phyloP scores from a whole-genome alignment of 495 filamentous ascomycete species.

The Tetracladium marchalianum region DNA sequence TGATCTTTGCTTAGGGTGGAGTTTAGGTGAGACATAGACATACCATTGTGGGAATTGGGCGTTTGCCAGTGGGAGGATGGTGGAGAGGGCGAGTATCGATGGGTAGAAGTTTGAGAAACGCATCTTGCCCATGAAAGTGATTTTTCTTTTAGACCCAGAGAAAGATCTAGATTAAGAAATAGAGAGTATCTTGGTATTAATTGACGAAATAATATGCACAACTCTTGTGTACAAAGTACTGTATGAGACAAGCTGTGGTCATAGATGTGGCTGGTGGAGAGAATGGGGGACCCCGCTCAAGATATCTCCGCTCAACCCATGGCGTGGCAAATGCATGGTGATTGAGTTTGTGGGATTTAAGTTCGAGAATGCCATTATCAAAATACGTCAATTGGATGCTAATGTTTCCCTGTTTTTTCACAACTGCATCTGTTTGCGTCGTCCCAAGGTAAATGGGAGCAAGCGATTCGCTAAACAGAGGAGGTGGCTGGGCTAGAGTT shows the following conservation, averaged over 20 bases:
- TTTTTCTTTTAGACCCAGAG: no score
- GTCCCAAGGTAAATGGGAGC: neutral
- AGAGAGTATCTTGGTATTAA: no score
- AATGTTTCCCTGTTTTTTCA: conserved; percentile 11
- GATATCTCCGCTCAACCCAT: neutral
- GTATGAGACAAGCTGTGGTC: no score
- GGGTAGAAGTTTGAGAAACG: conserved; percentile 1
- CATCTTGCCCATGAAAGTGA: neutral
- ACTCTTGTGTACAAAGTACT: no score
- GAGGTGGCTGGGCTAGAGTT: neutral
- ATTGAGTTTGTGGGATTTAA: neutral
- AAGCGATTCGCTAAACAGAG: neutral
- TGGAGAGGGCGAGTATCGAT: conserved; percentile 20
- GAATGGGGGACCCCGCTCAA: neutral
- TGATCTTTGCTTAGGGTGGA: conserved; percentile 8
- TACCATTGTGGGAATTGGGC: conserved; percentile 13
- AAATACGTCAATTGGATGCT: conserved; percentile 1
- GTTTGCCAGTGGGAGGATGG: conserved; percentile 18
- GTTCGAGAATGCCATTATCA: neutral
- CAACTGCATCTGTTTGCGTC: neutral
- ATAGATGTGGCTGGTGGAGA: conserved; percentile 4
- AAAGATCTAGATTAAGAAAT: no score
- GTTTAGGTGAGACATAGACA: conserved; percentile 12
- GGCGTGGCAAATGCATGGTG: conserved; percentile 6
- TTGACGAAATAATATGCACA: no score